phyloP scores from a whole-genome alignment of 1,284 basidiomycete species.

The Apiotrichum porosum region DNA sequence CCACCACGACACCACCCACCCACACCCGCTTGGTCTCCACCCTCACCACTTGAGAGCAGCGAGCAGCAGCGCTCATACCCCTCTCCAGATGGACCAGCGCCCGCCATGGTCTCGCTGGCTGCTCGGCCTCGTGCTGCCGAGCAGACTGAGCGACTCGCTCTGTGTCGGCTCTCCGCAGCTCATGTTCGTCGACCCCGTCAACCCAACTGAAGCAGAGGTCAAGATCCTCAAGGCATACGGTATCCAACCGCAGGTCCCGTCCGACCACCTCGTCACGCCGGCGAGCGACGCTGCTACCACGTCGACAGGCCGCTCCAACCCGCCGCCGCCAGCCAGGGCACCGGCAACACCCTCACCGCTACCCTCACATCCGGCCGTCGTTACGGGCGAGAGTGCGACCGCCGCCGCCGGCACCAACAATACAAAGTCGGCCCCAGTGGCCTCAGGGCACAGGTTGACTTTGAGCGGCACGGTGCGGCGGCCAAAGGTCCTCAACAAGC shows the following conservation, averaged over 20 bases:
- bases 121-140: constrained; percentile 8
- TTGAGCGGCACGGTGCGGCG: constrained; percentile 3
- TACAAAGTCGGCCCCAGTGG: no score
- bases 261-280: neutral
- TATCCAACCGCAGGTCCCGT: neutral
- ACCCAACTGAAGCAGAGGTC: neutral
- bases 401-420: no score
- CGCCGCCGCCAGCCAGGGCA: no score
- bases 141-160: neutral
- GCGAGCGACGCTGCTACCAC: neutral
- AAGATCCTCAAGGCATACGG: constrained; percentile 2
- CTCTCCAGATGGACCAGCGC: neutral
- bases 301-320: no score
- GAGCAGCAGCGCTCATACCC: no score
- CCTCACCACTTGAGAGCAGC: no score
- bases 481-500: constrained; percentile 11
- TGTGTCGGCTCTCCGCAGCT: neutral
- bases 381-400: no score
- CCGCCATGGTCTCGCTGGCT: constrained; percentile 12
- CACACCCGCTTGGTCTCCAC: no score
- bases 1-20: no score
- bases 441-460: no score
- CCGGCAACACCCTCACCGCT: no score
- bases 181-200: neutral
- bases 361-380: no score